phyloP scores from a whole-genome alignment of 2,329 filamentous ascomycete species.

The Calonectria pteridis region DNA sequence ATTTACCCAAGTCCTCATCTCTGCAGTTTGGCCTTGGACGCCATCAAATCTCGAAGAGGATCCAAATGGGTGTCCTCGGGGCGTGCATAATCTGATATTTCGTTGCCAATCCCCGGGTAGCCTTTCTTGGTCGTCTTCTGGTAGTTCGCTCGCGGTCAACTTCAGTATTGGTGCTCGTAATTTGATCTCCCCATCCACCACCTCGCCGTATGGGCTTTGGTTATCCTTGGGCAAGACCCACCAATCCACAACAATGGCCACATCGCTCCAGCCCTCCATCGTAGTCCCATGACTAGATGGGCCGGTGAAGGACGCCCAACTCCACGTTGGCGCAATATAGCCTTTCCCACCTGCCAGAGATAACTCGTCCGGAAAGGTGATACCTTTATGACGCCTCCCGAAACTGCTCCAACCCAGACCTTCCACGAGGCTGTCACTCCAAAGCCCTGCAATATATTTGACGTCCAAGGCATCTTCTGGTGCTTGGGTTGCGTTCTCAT shows the following conservation, averaged over 20 bases:
- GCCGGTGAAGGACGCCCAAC: neutral
- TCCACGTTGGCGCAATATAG: slow-evolving; percentile 28
- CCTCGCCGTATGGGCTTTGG: slow-evolving; percentile 21
- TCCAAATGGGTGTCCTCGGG: neutral
- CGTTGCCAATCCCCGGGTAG: neutral
- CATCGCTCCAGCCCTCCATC: slow-evolving; percentile 5
- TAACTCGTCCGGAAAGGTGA: neutral
- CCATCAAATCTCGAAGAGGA: neutral
- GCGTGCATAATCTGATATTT: slow-evolving; percentile 19
- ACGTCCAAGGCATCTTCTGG: neutral
- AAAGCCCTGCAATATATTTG: slow-evolving; percentile 14
- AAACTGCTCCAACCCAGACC: neutral
- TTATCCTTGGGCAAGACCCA: slow-evolving; percentile 4
- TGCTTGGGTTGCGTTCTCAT: too few species aligned
- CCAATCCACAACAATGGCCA: neutral
- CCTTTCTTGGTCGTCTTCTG: neutral
- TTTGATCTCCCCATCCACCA: slow-evolving; percentile 7
- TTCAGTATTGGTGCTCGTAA: neutral
- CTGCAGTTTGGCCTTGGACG: neutral
- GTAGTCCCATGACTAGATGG: neutral
- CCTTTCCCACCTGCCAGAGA: slow-evolving; percentile 2
- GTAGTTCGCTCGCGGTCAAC: neutral
- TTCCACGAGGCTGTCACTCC: slow-evolving; percentile 7
- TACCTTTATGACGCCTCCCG: neutral
- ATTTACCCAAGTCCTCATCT: neutral